A percentile compares a stretch with the other conserved stretches of the same genome.
Evolutionary conservation across 257 asterid species (phyloP).

Genomic region (Forsythia suspensa): DNA sequence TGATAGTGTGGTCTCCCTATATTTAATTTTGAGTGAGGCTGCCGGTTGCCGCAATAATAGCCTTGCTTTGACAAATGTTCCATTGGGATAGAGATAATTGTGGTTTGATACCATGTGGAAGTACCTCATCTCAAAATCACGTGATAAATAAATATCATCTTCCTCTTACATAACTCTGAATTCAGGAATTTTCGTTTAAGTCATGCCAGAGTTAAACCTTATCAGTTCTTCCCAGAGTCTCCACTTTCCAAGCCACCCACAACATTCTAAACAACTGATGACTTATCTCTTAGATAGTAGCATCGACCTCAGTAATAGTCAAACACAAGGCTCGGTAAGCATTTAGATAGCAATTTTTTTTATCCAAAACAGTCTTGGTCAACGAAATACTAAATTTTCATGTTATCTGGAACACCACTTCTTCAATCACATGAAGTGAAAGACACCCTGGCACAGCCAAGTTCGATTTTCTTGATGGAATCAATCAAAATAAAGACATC

Average conservation of each 20-base stretch:
- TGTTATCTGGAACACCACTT: neutral
- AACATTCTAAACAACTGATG: neutral
- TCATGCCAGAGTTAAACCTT: neutral
- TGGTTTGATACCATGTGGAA: neutral
- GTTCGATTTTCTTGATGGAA: neutral
- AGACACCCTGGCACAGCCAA: neutral
- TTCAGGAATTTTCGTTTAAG: neutral
- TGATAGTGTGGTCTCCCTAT: too few relatives aligned
- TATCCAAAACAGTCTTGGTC: neutral
- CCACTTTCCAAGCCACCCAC: neutral
- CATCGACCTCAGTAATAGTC: neutral
- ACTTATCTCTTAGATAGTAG: neutral
- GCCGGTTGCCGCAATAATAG: neutral
- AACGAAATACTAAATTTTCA: neutral
- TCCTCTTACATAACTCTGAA: neutral
- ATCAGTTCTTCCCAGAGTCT: neutral
- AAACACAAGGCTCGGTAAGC: neutral
- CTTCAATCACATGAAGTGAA: neutral
- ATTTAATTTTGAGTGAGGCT: neutral
- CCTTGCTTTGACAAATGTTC: constrained; percentile 1
- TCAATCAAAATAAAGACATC: neutral
- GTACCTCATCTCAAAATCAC: neutral
- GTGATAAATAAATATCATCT: neutral
- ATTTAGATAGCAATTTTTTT: neutral
- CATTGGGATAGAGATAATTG: neutral